A percentile compares a stretch with the other conserved stretches of the same genome.
Evolutionary conservation across 2,329 filamentous ascomycete species (phyloP).

Genomic region (Monosporascus ibericus): DNA sequence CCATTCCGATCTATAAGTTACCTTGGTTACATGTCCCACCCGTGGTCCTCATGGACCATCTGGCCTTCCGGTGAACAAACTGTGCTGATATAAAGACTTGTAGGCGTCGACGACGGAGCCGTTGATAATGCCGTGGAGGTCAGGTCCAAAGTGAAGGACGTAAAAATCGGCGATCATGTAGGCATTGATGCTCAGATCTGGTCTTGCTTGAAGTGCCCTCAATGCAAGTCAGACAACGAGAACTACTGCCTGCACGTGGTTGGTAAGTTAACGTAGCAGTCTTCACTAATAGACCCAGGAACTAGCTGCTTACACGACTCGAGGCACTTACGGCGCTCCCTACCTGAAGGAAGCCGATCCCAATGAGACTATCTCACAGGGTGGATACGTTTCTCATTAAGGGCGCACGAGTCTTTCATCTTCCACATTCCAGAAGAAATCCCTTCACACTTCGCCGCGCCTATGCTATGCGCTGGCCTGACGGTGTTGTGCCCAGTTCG

Average conservation of each 20-base stretch:
- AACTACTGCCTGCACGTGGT: slow-evolving; percentile 43
- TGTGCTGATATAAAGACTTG: not conserved
- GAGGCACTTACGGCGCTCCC: slow-evolving; percentile 52
- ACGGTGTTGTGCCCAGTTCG: slow-evolving; percentile 69
- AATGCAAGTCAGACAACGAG: slow-evolving; percentile 37
- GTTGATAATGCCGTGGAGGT: slow-evolving; percentile 44
- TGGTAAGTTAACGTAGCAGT: slow-evolving; percentile 16
- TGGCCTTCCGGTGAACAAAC: not conserved
- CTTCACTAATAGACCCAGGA: too few species aligned
- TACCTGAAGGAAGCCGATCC: slow-evolving; percentile 49
- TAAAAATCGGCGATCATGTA: slow-evolving; percentile 58
- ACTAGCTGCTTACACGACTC: not conserved
- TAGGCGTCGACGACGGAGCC: slow-evolving; percentile 50
- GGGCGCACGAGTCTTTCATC: slow-evolving; percentile 51
- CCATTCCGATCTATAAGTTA: slow-evolving; percentile 34
- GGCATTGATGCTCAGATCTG: slow-evolving; percentile 57
- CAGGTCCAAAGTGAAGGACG: slow-evolving; percentile 33
- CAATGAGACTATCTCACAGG: slow-evolving; percentile 54
- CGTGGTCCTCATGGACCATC: not conserved
- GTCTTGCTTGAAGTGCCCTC: slow-evolving; percentile 46
- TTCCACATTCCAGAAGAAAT: slow-evolving; percentile 52
- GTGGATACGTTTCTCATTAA: slow-evolving; percentile 50
- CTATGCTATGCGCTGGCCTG: slow-evolving; percentile 72
- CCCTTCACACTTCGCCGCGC: slow-evolving; percentile 46
- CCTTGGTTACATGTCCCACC: not conserved